Evolutionary conservation across 768 basidiomycete genomes (phyloP).

Genomic region (Suillus clintonianus): DNA sequence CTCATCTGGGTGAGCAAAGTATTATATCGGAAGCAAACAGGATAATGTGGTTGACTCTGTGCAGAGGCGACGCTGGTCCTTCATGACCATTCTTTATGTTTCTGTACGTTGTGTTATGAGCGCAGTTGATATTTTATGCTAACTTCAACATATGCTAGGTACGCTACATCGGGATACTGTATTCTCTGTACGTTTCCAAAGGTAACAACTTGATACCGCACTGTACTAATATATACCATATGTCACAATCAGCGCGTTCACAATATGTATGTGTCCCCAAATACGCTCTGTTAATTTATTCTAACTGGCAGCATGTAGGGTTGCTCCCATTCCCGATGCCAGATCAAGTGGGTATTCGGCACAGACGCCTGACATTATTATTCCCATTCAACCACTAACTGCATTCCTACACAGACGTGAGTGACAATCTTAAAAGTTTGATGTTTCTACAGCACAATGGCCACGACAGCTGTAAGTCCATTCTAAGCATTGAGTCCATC

Average conservation of each 20-base stretch:
- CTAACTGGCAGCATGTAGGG: background rate
- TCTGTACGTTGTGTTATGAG: background rate
- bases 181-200: background rate
- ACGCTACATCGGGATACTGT: background rate
- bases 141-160: background rate
- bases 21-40: background rate
- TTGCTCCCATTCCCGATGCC: background rate
- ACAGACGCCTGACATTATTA: background rate
- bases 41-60: background rate
- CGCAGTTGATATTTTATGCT: background rate
- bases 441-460: background rate
- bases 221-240: background rate
- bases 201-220: background rate
- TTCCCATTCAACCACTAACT: background rate
- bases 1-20: background rate
- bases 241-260: background rate
- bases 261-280: background rate
- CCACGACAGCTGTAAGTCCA: background rate
- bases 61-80: background rate
- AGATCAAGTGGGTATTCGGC: background rate
- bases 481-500: background rate
- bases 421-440: background rate
- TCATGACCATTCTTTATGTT: background rate
- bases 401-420: background rate
- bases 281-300: background rate